A percentile compares a stretch with the other conserved stretches of the same genome.
These are phyloP conservation scores for Kurtzmaniella quercitrusa DNA, from an alignment of 1,139 yeast genomes.

Conservation along the genomic window DNA sequence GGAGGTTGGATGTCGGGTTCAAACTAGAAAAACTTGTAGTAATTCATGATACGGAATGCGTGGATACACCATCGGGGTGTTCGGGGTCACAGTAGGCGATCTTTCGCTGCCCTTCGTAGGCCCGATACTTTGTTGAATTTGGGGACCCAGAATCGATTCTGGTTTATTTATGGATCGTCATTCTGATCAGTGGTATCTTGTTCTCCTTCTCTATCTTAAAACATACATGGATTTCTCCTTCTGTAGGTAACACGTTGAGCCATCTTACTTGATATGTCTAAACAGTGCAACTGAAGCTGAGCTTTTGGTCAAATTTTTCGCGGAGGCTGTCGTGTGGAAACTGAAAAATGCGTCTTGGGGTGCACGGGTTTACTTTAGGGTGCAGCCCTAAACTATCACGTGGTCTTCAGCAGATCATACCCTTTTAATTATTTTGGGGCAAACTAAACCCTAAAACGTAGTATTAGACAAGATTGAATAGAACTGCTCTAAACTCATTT, in stretches of 20 bases:
- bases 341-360: slow-evolving; percentile 7
- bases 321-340: slow-evolving; percentile 6
- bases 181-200: not conserved
- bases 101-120: not conserved
- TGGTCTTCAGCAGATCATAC: not conserved
- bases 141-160: too few species aligned
- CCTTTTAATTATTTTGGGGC: too few species aligned
- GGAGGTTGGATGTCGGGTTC: too few species aligned
- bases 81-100: not conserved
- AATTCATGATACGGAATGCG: too few species aligned
- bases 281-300: not conserved
- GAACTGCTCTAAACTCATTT: too few species aligned
- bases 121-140: too few species aligned
- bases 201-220: slow-evolving; percentile 5
- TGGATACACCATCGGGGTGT: not conserved
- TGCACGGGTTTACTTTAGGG: slow-evolving; percentile 6
- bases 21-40: too few species aligned
- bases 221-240: slow-evolving; percentile 52
- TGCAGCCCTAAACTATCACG: slow-evolving; percentile 5
- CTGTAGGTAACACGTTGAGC: slow-evolving; percentile 54
- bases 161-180: not conserved
- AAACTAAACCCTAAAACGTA: too few species aligned
- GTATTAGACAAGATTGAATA: too few species aligned
- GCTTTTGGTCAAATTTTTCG: slow-evolving; percentile 4
- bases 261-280: slow-evolving; percentile 29